These are phyloP conservation scores for Picea glauca DNA, from an alignment of 75 land plant genomes.

Conservation along the genomic window DNA sequence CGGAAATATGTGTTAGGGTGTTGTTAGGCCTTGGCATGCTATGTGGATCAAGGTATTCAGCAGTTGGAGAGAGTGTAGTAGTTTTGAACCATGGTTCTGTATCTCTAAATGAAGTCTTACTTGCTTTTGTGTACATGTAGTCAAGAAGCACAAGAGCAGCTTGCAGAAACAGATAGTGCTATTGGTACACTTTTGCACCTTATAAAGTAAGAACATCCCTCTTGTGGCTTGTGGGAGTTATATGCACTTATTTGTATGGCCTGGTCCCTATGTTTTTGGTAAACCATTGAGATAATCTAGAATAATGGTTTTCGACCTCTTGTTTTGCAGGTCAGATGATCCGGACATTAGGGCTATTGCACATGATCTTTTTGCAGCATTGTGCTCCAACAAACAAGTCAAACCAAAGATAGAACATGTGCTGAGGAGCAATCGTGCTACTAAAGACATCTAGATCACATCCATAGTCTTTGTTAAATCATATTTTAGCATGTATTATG, in stretches of 20 bases:
- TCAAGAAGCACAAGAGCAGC: constrained; percentile 27
- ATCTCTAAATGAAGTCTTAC: background rate
- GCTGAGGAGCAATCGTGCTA: constrained; percentile 12
- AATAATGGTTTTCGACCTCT: constrained; percentile 2
- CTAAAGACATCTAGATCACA: background rate
- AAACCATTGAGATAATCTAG: background rate
- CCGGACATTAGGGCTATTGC: constrained; percentile 29
- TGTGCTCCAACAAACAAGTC: constrained; percentile 17
- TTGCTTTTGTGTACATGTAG: constrained; percentile 10
- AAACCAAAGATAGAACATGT: constrained; percentile 25
- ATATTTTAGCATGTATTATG: background rate
- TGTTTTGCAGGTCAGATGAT: constrained; percentile 27
- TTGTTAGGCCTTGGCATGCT: constrained; percentile 37
- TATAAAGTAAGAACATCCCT: constrained; percentile 16
- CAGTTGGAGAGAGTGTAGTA: background rate
- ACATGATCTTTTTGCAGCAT: constrained; percentile 28
- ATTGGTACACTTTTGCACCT: constrained; percentile 14
- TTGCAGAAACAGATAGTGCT: constrained; percentile 33
- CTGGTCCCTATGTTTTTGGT: background rate
- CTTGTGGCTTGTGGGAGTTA: background rate
- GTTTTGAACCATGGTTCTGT: constrained; percentile 8
- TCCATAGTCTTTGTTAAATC: background rate
- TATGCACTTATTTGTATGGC: background rate
- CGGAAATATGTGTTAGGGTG: constrained; percentile 39
- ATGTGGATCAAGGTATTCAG: constrained; percentile 37